Base-by-base conservation (phyloP, 345 rosid genomes). In the Euphorbia tirucalli region DNA sequence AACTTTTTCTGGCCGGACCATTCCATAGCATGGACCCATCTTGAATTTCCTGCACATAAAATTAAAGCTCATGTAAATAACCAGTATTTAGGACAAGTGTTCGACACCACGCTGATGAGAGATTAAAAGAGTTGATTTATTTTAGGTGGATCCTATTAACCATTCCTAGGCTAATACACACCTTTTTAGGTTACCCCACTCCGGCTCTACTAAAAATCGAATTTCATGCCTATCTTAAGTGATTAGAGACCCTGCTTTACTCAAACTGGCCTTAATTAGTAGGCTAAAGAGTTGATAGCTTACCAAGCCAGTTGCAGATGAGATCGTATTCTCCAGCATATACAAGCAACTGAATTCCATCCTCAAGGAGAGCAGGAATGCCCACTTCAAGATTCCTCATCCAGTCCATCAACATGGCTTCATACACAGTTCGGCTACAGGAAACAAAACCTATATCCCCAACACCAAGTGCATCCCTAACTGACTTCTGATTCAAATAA, bases 251-350 rank as follows among this genome's bases (percentile, higher is more conserved):
- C 44, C 5, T 41, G 5, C 44, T 41, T 6, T 11, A 30, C 22
- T 13, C 31, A 15, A 21, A 19, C 39, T 11, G 10, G 41, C 24
- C 21, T 25, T 16, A 14, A 1, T 9, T 8, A 65, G 30, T 14
- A 64, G 13, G 16, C 16, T 18, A 14, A 25, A 18, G 1, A 19
- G 25, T 24, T 2, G 8, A 61, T 59, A 72, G 75, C 86, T 78
- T 77, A 95, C 99, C 99, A 28, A 96, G 90, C 98, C 99, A 96
- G 78, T 96, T 96, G 95, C 99, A 96, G 81, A 96, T 93, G 80
- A 96, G 94, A 85, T 96, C 98, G 69, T 96, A 96, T 73, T 96
- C 99, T 68, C 99, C 98, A 0, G 99, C 97, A 77, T 96, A 96
- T 32, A 96, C 86, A 32, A 96, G 99, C 80, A 96, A 74, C 74